Evolutionary conservation across 768 basidiomycete species (phyloP).

Genomic region (Leccinum disarticulatum): DNA sequence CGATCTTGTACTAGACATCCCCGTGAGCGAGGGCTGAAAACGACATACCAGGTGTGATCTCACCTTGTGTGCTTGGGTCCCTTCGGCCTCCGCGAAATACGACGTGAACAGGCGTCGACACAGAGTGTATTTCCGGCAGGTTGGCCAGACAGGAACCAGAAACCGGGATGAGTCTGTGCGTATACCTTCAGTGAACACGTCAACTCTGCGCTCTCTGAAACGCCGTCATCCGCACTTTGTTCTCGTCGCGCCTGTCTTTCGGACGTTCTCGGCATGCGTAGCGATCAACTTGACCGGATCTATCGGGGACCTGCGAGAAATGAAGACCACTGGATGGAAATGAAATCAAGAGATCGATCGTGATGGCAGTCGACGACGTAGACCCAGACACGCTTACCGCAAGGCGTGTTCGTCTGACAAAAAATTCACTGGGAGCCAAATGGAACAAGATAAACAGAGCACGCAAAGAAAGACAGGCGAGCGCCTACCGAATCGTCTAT

Average conservation of each 20-base stretch:
- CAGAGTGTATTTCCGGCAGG: conserved; percentile 64
- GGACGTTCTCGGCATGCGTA: conserved; percentile 61
- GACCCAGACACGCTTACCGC: conserved; percentile 44
- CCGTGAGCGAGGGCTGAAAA: neutral
- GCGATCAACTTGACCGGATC: conserved; percentile 72
- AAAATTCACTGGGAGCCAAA: conserved; percentile 51
- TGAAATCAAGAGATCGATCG: neutral
- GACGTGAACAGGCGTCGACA: conserved; percentile 53
- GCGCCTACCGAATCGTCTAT: conserved; percentile 62
- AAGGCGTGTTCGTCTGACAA: conserved; percentile 73
- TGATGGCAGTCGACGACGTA: neutral
- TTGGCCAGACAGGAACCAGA: conserved; percentile 67
- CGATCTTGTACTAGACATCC: conserved; percentile 70
- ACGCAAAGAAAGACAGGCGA: neutral
- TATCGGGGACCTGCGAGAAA: conserved; percentile 75
- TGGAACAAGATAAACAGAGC: neutral
- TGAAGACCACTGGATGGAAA: conserved; percentile 61
- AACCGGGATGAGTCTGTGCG: conserved; percentile 71
- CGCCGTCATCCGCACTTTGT: conserved; percentile 50
- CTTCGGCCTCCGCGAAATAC: conserved; percentile 50
- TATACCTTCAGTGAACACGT: conserved; percentile 45
- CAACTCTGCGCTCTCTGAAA: neutral
- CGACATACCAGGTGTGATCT: neutral
- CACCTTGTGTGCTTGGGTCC: conserved; percentile 47
- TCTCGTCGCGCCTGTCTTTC: conserved; percentile 58